Evolutionary conservation across 1,284 basidiomycete species (phyloP), one percentile per base, ranked within the genome.

Genomic region (Apiotrichum siamense): DNA sequence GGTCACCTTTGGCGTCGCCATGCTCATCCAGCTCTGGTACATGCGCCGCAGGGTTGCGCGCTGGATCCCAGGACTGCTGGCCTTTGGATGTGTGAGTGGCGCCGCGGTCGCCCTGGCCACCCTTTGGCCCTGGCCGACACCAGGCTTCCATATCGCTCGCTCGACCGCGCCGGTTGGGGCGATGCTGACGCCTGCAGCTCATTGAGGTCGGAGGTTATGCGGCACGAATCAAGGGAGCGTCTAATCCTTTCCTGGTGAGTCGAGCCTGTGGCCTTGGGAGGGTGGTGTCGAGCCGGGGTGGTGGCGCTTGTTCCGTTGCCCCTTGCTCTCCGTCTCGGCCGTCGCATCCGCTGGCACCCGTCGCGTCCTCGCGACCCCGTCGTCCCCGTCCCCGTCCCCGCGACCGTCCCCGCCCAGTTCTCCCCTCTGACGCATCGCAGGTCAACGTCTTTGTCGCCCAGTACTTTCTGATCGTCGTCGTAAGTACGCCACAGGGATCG

Each of bases 401-500:
- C n/a, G n/a, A n/a, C n/a, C n/a, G n/a, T n/a, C n/a, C n/a, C n/a
- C n/a, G n/a, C n/a, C n/a, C n/a, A n/a, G n/a, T n/a, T n/a, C n/a
- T n/a, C n/a, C n/a, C n/a, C n/a, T n/a, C n/a, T n/a, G n/a, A n/a
- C n/a, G n/a, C n/a, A n/a, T n/a, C 20, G 12, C 45, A 47, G 36
- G 60, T 65, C 12, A 32, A 45, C 23, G 50, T 57, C 4, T 65
- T 68, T 31, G 58, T 66, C 9, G 60, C 57, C 12, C 68, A 75
- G 44, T 75, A 75, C 61, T 75, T 76, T 40, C 59, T 77, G 44
- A 75, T 77, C 49, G 75, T 77, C 23, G 64, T 68, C 44, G 71
- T 72, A 45, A 59, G 70, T 70, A 4, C 9, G 40, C 12, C 6
- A 21, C 18, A 21, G n/a, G n/a, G n/a, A n/a, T n/a, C n/a, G n/a